A percentile compares a stretch with the other conserved stretches of the same genome.
phyloP scores from a whole-genome alignment of 1,284 basidiomycete species.

The Hypsizygus ulmarius region DNA sequence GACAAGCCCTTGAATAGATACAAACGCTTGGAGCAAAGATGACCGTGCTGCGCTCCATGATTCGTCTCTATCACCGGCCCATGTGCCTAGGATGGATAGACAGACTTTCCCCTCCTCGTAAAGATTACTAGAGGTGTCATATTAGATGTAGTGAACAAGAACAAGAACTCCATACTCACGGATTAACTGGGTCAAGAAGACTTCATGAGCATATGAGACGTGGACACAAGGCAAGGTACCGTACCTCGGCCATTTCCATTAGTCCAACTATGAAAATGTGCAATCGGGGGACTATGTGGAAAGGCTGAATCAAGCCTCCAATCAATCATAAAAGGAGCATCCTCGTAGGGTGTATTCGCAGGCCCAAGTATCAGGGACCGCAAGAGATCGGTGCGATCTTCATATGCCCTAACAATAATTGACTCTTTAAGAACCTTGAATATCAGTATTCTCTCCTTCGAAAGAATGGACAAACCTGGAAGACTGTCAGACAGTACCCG shows the following conservation, averaged over 20 bases:
- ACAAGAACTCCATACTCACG: conserved; percentile 45
- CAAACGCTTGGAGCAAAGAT: conserved; percentile 87
- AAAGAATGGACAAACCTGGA: conserved; percentile 55
- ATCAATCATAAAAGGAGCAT: conserved; percentile 94
- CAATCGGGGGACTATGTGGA: conserved; percentile 82
- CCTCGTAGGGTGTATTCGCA: conserved; percentile 89
- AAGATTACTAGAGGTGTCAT: conserved; percentile 58
- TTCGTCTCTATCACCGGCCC: conserved; percentile 86
- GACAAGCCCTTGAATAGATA: conserved; percentile 92
- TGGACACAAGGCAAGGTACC: conserved; percentile 19
- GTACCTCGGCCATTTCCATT: conserved; percentile 87
- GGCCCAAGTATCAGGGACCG: conserved; percentile 90
- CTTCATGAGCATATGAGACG: not conserved
- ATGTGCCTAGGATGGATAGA: conserved; percentile 87
- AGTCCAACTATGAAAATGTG: conserved; percentile 92
- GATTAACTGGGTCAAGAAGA: conserved; percentile 54
- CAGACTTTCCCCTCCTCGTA: conserved; percentile 98
- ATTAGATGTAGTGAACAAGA: conserved; percentile 2
- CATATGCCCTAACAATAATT: conserved; percentile 70
- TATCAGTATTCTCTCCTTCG: not conserved
- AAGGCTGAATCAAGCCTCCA: conserved; percentile 89
- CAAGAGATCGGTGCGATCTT: conserved; percentile 83
- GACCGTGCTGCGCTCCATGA: conserved; percentile 80
- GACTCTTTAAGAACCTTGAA: conserved; percentile 47
- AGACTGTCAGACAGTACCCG: conserved; percentile 75